A percentile compares a stretch with the other conserved stretches of the same genome.
These are phyloP conservation scores for Quercus tomentella DNA, from an alignment of 331 rosid species.

Conservation along the genomic window DNA sequence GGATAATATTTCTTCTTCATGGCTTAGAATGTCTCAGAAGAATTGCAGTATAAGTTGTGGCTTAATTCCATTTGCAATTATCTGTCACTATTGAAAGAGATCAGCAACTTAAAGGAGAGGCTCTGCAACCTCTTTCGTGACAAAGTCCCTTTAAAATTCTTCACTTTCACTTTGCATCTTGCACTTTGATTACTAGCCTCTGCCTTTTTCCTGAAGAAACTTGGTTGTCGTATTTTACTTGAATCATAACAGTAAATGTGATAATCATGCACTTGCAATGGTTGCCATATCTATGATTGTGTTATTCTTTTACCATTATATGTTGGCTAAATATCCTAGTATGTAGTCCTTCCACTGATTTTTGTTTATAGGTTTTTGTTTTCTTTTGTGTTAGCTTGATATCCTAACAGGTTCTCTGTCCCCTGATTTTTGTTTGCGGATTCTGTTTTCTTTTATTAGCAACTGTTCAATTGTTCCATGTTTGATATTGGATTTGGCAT, in stretches of 20 bases:
- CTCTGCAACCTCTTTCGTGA: background rate
- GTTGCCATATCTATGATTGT: background rate
- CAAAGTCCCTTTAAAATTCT: background rate
- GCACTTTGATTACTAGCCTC: no score
- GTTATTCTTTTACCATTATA: background rate
- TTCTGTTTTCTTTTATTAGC: background rate
- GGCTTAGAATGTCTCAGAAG: background rate
- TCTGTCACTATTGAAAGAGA: background rate
- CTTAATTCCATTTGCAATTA: background rate
- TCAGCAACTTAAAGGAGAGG: background rate
- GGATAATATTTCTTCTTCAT: background rate
- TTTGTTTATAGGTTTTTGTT: background rate
- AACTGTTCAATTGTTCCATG: slow-evolving; percentile 2
- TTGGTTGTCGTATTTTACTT: background rate
- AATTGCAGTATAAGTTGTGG: background rate
- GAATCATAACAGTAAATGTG: background rate
- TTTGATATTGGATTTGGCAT: slow-evolving; percentile 24
- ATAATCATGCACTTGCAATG: background rate
- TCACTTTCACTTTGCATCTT: background rate
- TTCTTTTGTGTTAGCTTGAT: background rate
- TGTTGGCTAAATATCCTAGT: background rate
- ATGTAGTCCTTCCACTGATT: background rate
- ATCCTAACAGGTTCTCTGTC: background rate
- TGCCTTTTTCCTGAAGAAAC: background rate
- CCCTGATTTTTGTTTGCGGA: background rate